Evolutionary conservation across 192 early-diverging fungal genomes (phyloP).

Genomic region (Nowakowskiella sp.): DNA sequence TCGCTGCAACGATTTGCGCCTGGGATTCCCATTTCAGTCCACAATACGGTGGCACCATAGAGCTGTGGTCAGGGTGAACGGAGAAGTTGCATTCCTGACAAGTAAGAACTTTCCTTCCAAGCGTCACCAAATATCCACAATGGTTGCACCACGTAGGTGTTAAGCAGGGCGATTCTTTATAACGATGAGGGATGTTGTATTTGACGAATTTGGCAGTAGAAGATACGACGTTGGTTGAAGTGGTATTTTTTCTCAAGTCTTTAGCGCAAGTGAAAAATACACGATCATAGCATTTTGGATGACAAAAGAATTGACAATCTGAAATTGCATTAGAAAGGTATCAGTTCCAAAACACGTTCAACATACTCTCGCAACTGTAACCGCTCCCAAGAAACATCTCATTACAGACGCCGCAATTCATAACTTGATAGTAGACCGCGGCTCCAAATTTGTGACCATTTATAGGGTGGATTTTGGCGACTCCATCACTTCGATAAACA

Average conservation of each 20-base stretch:
- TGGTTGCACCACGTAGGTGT: conserved; percentile 91
- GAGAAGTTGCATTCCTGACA: conserved; percentile 35
- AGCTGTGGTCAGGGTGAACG: conserved; percentile 29
- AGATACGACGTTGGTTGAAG: conserved; percentile 7
- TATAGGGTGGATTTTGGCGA: conserved; percentile 39
- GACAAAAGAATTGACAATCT: conserved; percentile 88
- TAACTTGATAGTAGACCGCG: conserved; percentile 83
- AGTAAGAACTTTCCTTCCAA: conserved; percentile 25
- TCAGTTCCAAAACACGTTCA: neutral
- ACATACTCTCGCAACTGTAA: conserved; percentile 81
- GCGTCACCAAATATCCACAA: conserved; percentile 69
- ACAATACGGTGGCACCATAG: conserved; percentile 39
- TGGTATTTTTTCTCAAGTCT: conserved; percentile 33
- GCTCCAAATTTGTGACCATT: conserved; percentile 90
- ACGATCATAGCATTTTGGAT: conserved; percentile 73
- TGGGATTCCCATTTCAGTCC: conserved; percentile 32
- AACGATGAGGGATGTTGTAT: conserved; percentile 94
- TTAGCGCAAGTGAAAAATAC: conserved; percentile 92
- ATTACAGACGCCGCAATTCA: conserved; percentile 88
- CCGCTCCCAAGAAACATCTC: conserved; percentile 83
- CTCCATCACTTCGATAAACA: conserved; percentile 30
- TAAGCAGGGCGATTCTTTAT: conserved; percentile 71
- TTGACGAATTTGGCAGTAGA: conserved; percentile 56
- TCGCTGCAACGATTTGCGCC: conserved; percentile 32
- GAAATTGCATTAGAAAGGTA: neutral